Base-by-base conservation (phyloP, 23 red algal species). In the Chondrus crispus region DNA sequence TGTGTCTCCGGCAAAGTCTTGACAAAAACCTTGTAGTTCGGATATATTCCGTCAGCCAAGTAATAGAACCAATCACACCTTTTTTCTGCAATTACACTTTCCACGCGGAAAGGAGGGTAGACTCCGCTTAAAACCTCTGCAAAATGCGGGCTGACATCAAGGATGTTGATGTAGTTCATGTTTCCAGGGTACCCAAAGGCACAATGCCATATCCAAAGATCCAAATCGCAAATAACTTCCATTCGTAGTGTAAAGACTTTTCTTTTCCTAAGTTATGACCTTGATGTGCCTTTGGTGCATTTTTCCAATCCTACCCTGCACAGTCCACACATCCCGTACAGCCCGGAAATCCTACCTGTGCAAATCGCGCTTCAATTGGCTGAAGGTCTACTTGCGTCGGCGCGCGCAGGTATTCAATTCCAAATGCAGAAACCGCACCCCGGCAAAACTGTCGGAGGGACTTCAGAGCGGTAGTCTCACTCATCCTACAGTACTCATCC, bases 291-390 rank as follows among this genome's bases (percentile, higher is more conserved):
- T 73, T 3, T 28, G 79, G 55, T 20, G 78, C 22, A 19, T 48
- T 46, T 44, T 74, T 46, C 80, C 2, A 85, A 43, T 72, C 68
- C 90, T 62, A 71, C 3, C 30, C n/a, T 14, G 77, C 14, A 58
- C 78, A 93, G 68, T 93, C 90, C 8, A 93, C 9, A 50, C 1
- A 55, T 12, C 80, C 90, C 16, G 74, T 33, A 74, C 55, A 49
- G 11, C 80, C 90, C 9, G 71, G 90, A 76, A 93, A 85, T 7
- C 90, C 79, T 0, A 77, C 1, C 19, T 44, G 8, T 5, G 14
- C 47, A 54, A 62, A 74, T 22, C 35, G 7, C 22, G 42, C 33
- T 24, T 41, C 44, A 24, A 92, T 81, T 30, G n/a, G n/a, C n/a
- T n/a, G n/a, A n/a, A n/a, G n/a, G n/a, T n/a, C n/a, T n/a, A n/a